A percentile compares a stretch with the other conserved stretches of the same genome.
These are phyloP conservation scores for Combretum micranthum DNA, from an alignment of 345 rosid genomes.

Conservation along the genomic window DNA sequence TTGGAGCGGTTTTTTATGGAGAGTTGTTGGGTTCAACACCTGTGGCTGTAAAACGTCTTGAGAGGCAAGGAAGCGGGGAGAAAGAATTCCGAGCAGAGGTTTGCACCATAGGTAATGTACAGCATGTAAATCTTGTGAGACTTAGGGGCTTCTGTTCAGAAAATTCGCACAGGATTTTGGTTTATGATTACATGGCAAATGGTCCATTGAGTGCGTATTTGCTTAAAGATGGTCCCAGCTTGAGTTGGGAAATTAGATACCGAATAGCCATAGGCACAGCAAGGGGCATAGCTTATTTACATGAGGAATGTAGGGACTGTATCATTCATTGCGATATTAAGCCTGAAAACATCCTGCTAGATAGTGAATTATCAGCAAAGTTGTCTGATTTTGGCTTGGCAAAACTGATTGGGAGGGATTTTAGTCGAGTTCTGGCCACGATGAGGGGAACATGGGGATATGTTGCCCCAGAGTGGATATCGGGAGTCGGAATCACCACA, in stretches of 20 bases:
- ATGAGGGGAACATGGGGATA: constrained; percentile 93
- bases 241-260: constrained; percentile 62
- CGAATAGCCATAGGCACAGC: constrained; percentile 64
- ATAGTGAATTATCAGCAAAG: constrained; percentile 57
- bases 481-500: constrained; percentile 70
- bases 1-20: constrained; percentile 85
- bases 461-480: constrained; percentile 92
- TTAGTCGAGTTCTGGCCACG: constrained; percentile 78
- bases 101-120: constrained; percentile 72
- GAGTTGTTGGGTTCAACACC: constrained; percentile 47
- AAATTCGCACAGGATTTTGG: constrained; percentile 48
- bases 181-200: constrained; percentile 84
- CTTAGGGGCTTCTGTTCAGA: constrained; percentile 89
- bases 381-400: constrained; percentile 90
- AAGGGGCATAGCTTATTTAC: constrained; percentile 72
- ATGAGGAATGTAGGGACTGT: constrained; percentile 78
- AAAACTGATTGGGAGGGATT: constrained; percentile 80
- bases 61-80: constrained; percentile 72
- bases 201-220: constrained; percentile 67
- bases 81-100: constrained; percentile 85
- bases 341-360: constrained; percentile 81
- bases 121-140: constrained; percentile 75
- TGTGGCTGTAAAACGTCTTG: constrained; percentile 79
- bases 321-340: constrained; percentile 88
- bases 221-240: constrained; percentile 24